phyloP scores from a whole-genome alignment of 768 basidiomycete species.

The Sistotremastrum suecicum region DNA sequence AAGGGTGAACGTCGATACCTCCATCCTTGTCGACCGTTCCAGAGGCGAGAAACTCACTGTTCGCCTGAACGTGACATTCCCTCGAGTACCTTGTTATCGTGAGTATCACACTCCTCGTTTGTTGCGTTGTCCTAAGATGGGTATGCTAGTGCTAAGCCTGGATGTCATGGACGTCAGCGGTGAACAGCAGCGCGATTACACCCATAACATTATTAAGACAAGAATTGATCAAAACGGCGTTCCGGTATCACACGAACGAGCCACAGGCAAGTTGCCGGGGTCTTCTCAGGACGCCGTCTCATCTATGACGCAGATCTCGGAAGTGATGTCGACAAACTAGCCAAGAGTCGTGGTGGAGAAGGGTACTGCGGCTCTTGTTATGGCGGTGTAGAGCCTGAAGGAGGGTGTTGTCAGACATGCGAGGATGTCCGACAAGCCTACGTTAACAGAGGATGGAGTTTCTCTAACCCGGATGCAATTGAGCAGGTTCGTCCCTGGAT shows the following conservation, averaged over 20 bases:
- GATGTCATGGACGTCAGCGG: slow-evolving; percentile 99
- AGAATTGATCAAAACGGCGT: slow-evolving; percentile 50
- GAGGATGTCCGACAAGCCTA: slow-evolving; percentile 90
- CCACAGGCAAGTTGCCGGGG: neutral
- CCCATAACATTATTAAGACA: slow-evolving; percentile 80
- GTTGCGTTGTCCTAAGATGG: neutral
- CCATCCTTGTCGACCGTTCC: slow-evolving; percentile 87
- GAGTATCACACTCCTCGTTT: slow-evolving; percentile 21
- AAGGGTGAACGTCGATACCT: slow-evolving; percentile 72
- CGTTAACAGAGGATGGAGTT: slow-evolving; percentile 89
- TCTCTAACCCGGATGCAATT: slow-evolving; percentile 75
- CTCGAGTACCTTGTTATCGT: slow-evolving; percentile 96
- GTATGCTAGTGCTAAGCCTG: slow-evolving; percentile 66
- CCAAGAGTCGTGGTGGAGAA: slow-evolving; percentile 34
- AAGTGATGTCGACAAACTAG: slow-evolving; percentile 79
- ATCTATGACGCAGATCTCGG: slow-evolving; percentile 43
- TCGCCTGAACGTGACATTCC: slow-evolving; percentile 86
- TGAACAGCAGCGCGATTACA: slow-evolving; percentile 81
- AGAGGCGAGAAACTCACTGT: slow-evolving; percentile 91
- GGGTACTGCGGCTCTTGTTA: slow-evolving; percentile 94
- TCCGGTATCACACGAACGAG: slow-evolving; percentile 35
- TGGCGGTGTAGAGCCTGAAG: slow-evolving; percentile 61
- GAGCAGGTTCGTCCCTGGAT: slow-evolving; percentile 56
- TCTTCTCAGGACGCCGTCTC: neutral
- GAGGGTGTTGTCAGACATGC: slow-evolving; percentile 91